Percentiles rank a stretch among this genome's conserved stretches.
These are phyloP conservation scores for Adansonia madagascariensis DNA, from an alignment of 441 rosid species.

Conservation along the genomic window DNA sequence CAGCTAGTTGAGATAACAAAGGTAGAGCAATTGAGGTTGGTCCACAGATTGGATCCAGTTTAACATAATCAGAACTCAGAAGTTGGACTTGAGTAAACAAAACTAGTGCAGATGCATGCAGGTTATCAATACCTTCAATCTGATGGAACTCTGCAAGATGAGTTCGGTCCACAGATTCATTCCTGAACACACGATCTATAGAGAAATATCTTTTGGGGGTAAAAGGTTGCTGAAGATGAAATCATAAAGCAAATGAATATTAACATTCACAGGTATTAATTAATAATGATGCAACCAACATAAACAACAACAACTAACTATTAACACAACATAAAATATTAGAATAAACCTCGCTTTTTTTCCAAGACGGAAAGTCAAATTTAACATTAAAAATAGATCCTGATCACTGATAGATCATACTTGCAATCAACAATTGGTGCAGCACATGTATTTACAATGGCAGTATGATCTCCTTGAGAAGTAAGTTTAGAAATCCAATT, in stretches of 20 bases:
- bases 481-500: not conserved
- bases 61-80: not conserved
- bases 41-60: slow-evolving; percentile 3
- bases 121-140: slow-evolving; percentile 68
- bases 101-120: slow-evolving; percentile 8
- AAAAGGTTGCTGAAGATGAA: slow-evolving; percentile 55
- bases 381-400: not conserved
- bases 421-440: not conserved
- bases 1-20: not conserved
- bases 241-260: slow-evolving; percentile 22
- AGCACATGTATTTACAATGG: not conserved
- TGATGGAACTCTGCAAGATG: slow-evolving; percentile 98
- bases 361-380: not conserved
- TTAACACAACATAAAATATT: slow-evolving; percentile 15
- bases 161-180: slow-evolving; percentile 93
- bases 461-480: not conserved
- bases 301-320: slow-evolving; percentile 8
- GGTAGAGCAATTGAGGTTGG: not conserved
- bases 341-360: not conserved
- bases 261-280: not conserved
- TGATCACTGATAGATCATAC: not conserved
- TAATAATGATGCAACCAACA: slow-evolving; percentile 19
- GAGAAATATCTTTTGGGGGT: slow-evolving; percentile 88
- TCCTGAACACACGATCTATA: slow-evolving; percentile 94
- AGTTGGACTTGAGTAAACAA: not conserved